These are phyloP conservation scores for Penicillium polonicum DNA, from an alignment of 2,329 filamentous ascomycete genomes.

Conservation along the genomic window DNA sequence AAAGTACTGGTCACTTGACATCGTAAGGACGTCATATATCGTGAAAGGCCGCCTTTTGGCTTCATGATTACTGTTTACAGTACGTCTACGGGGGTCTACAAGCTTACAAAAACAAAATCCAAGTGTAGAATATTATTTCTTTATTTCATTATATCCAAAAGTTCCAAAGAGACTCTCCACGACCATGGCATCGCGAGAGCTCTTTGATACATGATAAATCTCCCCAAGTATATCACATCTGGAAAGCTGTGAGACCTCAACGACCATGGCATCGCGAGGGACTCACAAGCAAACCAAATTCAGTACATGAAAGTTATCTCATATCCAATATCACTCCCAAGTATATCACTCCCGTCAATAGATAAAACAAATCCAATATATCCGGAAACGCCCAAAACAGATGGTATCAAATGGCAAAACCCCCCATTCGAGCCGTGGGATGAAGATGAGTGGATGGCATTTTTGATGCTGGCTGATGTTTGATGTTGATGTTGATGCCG, in stretches of 20 bases:
- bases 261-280: neutral
- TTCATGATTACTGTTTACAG: neutral
- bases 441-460: neutral
- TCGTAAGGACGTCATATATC: neutral
- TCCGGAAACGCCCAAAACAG: neutral
- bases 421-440: conserved; percentile 23
- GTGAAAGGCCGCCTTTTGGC: neutral
- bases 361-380: neutral
- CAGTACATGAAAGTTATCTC: neutral
- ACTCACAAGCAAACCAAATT: neutral
- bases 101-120: neutral
- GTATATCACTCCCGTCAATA: neutral
- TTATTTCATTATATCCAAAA: neutral
- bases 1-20: neutral
- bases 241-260: neutral
- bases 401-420: conserved; percentile 4
- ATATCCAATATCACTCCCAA: neutral
- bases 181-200: conserved; percentile 3
- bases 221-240: neutral
- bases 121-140: neutral
- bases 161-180: neutral
- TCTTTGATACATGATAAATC: neutral
- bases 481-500: neutral
- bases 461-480: too few species aligned
- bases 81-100: too few species aligned